These are phyloP conservation scores for Thalassiosira livingstoniorum DNA, from an alignment of 352 stramenopile species.

Conservation along the genomic window DNA sequence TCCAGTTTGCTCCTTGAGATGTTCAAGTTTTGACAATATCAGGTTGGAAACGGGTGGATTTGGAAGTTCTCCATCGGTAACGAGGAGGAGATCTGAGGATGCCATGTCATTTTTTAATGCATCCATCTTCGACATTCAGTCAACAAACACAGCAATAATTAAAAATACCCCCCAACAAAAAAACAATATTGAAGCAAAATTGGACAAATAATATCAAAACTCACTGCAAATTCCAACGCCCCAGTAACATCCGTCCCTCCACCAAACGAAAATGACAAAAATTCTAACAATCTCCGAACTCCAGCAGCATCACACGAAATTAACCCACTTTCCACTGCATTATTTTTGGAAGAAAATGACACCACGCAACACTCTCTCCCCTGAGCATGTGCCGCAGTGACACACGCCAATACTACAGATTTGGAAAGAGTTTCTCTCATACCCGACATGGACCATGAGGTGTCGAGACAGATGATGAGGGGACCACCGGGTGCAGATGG, in stretches of 20 bases:
- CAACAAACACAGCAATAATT: background rate
- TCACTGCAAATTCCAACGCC: constrained; percentile 69
- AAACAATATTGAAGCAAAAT: no score
- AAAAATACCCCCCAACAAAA: no score
- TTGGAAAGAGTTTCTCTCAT: constrained; percentile 75
- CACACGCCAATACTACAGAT: constrained; percentile 74
- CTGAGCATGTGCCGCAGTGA: constrained; percentile 70
- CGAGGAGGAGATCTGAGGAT: constrained; percentile 77
- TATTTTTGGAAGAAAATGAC: constrained; percentile 72
- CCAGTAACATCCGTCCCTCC: constrained; percentile 81
- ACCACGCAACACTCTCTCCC: constrained; percentile 70
- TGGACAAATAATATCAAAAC: constrained; percentile 15
- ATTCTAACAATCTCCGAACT: constrained; percentile 69
- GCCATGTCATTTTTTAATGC: constrained; percentile 61
- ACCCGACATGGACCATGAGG: constrained; percentile 79
- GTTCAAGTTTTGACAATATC: constrained; percentile 66
- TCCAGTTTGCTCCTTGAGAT: constrained; percentile 57
- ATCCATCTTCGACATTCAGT: constrained; percentile 28
- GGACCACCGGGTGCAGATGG: constrained; percentile 73
- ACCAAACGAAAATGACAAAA: constrained; percentile 78
- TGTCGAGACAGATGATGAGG: constrained; percentile 82
- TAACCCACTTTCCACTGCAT: constrained; percentile 67
- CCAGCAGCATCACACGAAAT: constrained; percentile 65
- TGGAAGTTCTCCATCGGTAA: constrained; percentile 81
- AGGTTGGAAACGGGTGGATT: constrained; percentile 74